phyloP scores from a whole-genome alignment of 1,284 basidiomycete species.

The Erythrobasidium hasegawianum region DNA sequence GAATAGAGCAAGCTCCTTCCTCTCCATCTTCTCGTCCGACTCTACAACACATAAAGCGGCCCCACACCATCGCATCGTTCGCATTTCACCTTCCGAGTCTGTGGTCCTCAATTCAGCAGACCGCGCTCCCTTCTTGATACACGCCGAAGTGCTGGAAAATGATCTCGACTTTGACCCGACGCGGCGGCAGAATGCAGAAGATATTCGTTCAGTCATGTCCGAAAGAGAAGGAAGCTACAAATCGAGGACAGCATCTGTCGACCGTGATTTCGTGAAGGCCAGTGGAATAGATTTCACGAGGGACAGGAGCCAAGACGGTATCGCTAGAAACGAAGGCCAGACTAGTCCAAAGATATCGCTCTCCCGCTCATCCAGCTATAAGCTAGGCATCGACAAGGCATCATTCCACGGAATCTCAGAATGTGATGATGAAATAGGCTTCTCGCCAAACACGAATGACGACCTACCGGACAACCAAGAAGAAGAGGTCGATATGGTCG shows the following conservation, averaged over 20 bases:
- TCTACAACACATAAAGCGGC: background rate
- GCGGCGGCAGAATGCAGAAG: constrained; percentile 64
- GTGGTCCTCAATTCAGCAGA: constrained; percentile 98
- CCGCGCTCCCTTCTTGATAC: constrained; percentile 85
- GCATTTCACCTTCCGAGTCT: constrained; percentile 95
- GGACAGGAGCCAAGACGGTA: background rate
- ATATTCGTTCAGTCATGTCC: constrained; percentile 40
- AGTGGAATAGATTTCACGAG: background rate
- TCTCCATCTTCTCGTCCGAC: background rate
- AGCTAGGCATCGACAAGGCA: background rate
- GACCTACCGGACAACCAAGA: constrained; percentile 39
- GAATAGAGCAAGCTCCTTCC: constrained; percentile 4
- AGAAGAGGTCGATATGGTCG: constrained; percentile 92
- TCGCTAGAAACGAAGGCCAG: background rate
- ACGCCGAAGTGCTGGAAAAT: constrained; percentile 84
- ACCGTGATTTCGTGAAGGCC: background rate
- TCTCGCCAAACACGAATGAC: background rate
- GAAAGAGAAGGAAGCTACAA: constrained; percentile 38
- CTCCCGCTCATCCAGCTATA: background rate
- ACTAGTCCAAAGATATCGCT: background rate
- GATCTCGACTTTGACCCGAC: constrained; percentile 92
- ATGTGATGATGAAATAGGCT: background rate
- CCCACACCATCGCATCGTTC: constrained; percentile 87
- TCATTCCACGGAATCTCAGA: background rate
- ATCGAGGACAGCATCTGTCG: background rate